phyloP scores from a whole-genome alignment of 192 early-diverging fungal species.

The Rhizoclosmatium sp. region DNA sequence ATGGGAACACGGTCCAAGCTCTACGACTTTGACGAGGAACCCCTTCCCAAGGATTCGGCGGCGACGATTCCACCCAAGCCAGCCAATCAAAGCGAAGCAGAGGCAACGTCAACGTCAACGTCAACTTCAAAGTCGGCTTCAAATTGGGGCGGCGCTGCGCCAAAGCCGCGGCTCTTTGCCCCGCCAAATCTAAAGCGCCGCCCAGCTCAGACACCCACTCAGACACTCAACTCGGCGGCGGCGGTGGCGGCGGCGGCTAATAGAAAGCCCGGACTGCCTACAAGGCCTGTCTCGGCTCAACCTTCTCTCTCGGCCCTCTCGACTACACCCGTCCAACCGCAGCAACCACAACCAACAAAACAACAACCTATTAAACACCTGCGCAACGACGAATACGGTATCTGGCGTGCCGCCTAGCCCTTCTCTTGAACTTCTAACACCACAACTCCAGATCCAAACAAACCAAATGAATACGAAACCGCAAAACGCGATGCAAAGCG shows the following conservation, averaged over 20 bases:
- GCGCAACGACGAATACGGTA: not conserved
- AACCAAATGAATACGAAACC: conserved; percentile 78
- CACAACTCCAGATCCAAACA: conserved; percentile 57
- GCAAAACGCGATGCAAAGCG: conserved; percentile 68
- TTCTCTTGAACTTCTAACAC: not conserved
- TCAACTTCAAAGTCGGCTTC: not conserved
- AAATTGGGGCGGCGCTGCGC: not conserved
- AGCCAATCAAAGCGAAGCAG: not conserved
- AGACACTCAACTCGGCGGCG: not conserved
- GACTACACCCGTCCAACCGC: not conserved
- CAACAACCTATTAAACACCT: conserved; percentile 2
- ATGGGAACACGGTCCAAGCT: not conserved
- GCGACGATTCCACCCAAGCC: not conserved
- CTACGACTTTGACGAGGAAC: not conserved
- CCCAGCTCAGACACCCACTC: not conserved
- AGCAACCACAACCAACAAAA: conserved; percentile 5
- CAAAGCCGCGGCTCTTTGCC: not conserved
- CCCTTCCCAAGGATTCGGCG: not conserved
- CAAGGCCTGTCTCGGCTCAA: too few species aligned
- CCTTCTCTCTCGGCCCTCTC: too few species aligned
- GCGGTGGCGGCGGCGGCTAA: not conserved
- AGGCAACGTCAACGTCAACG: too few species aligned
- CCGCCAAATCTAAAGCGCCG: not conserved
- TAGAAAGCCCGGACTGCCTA: not conserved
- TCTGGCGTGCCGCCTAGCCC: not conserved